Conservation (phyloP, 768 basidiomycete species). For the Dacryopinax primogenitus region DNA sequence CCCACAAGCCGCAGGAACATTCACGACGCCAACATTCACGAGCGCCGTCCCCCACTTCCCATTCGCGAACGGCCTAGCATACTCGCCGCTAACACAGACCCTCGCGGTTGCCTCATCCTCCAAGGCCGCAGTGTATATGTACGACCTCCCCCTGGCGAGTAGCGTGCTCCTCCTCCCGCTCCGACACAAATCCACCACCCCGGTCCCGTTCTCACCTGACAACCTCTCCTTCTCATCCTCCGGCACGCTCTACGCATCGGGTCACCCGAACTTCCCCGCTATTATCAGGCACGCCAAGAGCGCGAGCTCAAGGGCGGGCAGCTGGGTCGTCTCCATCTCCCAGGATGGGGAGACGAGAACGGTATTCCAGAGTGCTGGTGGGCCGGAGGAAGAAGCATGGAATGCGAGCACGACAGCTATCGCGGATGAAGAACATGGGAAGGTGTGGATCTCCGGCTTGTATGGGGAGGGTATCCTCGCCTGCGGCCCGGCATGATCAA, state of each 20-base stretch:
- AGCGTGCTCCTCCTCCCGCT: slow-evolving; percentile 33
- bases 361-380: slow-evolving; percentile 60
- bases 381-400: neutral
- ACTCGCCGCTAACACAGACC: slow-evolving; percentile 38
- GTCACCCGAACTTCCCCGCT: slow-evolving; percentile 52
- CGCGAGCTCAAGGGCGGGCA: slow-evolving; percentile 32
- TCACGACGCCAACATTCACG: slow-evolving; percentile 21
- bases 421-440: slow-evolving; percentile 7
- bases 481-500: slow-evolving; percentile 1
- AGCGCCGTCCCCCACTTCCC: slow-evolving; percentile 40
- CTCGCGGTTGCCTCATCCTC: slow-evolving; percentile 50
- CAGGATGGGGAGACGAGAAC: slow-evolving; percentile 35
- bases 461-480: slow-evolving; percentile 17
- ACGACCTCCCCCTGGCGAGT: slow-evolving; percentile 33
- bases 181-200: slow-evolving; percentile 28
- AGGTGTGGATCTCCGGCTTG: slow-evolving; percentile 16
- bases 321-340: slow-evolving; percentile 45
- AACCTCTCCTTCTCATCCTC: slow-evolving; percentile 44
- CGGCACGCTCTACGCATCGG: slow-evolving; percentile 43
- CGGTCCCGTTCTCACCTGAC: slow-evolving; percentile 48
- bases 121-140: slow-evolving; percentile 37
- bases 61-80: slow-evolving; percentile 56
- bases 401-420: slow-evolving; percentile 10
- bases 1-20: no score
- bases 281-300: slow-evolving; percentile 36